These are phyloP conservation scores for Heimioporus retisporus DNA, from an alignment of 1,284 basidiomycete species.

Conservation along the genomic window DNA sequence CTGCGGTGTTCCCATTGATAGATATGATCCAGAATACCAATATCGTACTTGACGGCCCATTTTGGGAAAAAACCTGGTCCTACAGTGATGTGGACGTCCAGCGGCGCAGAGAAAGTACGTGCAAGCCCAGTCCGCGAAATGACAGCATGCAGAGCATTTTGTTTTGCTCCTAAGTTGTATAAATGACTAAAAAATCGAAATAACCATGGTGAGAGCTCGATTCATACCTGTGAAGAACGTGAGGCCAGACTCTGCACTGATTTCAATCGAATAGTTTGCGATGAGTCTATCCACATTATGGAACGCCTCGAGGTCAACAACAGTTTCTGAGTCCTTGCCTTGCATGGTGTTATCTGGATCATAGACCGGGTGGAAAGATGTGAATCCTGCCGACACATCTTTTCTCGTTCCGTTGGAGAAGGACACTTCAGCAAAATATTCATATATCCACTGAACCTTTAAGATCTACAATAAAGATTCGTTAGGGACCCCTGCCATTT, in stretches of 20 bases:
- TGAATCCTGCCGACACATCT: slow-evolving; percentile 24
- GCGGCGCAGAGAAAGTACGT: slow-evolving; percentile 14
- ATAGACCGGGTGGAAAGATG: slow-evolving; percentile 22
- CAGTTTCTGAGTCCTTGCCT: not conserved
- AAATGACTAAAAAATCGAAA: not conserved
- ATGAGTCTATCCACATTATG: not conserved
- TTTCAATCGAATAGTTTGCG: slow-evolving; percentile 14
- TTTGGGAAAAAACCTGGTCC: slow-evolving; percentile 1
- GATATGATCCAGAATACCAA: not conserved
- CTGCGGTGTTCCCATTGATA: no score
- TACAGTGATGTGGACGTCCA: not conserved
- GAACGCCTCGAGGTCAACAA: not conserved
- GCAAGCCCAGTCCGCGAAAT: slow-evolving; percentile 15
- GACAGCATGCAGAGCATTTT: slow-evolving; percentile 6
- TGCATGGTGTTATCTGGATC: not conserved
- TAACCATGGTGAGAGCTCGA: no score
- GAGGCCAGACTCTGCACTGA: slow-evolving; percentile 7
- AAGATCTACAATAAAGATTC: no score
- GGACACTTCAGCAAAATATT: slow-evolving; percentile 25
- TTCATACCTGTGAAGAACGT: slow-evolving; percentile 14
- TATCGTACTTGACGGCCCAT: slow-evolving; percentile 14
- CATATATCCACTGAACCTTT: slow-evolving; percentile 24
- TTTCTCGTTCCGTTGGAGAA: slow-evolving; percentile 26
- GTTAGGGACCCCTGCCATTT: no score
- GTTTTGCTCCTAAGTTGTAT: not conserved